A percentile compares a stretch with the other conserved stretches of the same genome.
These are phyloP conservation scores for Mucuna pruriens DNA, from an alignment of 306 rosid genomes.

Conservation along the genomic window DNA sequence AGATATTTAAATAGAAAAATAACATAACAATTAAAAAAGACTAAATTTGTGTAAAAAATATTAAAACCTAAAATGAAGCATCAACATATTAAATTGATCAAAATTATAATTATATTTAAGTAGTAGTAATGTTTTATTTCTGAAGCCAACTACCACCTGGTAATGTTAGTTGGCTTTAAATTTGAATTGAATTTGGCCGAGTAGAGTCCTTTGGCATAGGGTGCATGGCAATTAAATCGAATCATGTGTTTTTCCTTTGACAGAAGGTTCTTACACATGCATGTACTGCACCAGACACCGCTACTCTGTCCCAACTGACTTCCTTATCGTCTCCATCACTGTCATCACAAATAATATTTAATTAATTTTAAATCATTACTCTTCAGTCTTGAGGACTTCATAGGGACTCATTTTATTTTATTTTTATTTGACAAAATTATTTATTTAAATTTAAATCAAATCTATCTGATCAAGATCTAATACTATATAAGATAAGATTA, in stretches of 20 bases:
- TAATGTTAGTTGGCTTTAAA: constrained; percentile 37
- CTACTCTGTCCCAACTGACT: neutral
- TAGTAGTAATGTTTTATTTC: neutral
- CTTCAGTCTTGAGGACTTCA: no score
- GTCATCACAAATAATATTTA: no score
- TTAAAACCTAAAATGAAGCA: neutral
- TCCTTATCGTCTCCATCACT: neutral
- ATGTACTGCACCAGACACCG: neutral
- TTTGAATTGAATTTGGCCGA: neutral
- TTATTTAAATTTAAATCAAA: no score
- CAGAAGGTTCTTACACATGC: neutral
- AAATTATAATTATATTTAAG: neutral
- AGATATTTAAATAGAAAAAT: neutral
- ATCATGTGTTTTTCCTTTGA: constrained; percentile 25
- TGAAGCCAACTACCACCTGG: constrained; percentile 32
- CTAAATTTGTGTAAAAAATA: neutral
- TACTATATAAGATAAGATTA: no score
- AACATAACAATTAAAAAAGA: neutral
- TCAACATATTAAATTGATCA: neutral
- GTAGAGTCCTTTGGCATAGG: constrained; percentile 5
- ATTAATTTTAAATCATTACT: no score
- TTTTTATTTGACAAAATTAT: no score
- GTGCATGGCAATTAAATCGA: constrained; percentile 21
- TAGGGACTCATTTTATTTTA: no score
- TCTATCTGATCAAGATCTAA: no score